These are phyloP conservation scores for Trifolium dubium DNA, from an alignment of 306 rosid species.

Conservation along the genomic window DNA sequence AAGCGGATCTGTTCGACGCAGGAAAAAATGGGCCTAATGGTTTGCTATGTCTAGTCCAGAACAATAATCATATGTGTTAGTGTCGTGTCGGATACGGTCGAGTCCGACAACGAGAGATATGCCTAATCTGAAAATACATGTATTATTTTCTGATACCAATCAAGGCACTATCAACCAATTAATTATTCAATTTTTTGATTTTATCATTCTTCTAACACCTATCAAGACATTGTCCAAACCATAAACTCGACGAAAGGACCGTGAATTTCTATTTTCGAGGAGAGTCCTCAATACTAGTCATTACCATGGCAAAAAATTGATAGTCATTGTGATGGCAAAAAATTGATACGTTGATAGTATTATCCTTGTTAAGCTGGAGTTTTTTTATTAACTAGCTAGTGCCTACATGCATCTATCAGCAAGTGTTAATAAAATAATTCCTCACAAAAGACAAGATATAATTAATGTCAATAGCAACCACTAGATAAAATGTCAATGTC, in stretches of 20 bases:
- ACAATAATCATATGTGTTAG: too few species aligned
- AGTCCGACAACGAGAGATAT: too few species aligned
- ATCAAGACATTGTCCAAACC: not conserved
- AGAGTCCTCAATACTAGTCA: not conserved
- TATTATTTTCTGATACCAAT: too few species aligned
- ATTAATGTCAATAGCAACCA: constrained; percentile 27
- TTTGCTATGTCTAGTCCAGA: too few species aligned
- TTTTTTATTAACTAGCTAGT: constrained; percentile 18
- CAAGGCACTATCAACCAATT: too few species aligned
- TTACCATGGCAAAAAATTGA: too few species aligned
- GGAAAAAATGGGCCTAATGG: too few species aligned
- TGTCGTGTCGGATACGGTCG: too few species aligned
- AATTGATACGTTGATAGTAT: too few species aligned
- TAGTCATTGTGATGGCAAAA: too few species aligned
- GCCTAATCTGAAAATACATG: too few species aligned
- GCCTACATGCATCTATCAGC: not conserved
- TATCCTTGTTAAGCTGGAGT: constrained; percentile 20
- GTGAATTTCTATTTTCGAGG: not conserved
- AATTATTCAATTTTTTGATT: not conserved
- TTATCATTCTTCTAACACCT: not conserved
- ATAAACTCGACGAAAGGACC: not conserved
- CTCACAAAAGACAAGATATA: constrained; percentile 27
- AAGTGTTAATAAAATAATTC: constrained; percentile 22
- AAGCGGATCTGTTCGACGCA: too few species aligned
- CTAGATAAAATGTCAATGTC: constrained; percentile 40